These are phyloP conservation scores for Chrysanthemum seticuspe DNA, from an alignment of 129 eudicot genomes.

Conservation along the genomic window DNA sequence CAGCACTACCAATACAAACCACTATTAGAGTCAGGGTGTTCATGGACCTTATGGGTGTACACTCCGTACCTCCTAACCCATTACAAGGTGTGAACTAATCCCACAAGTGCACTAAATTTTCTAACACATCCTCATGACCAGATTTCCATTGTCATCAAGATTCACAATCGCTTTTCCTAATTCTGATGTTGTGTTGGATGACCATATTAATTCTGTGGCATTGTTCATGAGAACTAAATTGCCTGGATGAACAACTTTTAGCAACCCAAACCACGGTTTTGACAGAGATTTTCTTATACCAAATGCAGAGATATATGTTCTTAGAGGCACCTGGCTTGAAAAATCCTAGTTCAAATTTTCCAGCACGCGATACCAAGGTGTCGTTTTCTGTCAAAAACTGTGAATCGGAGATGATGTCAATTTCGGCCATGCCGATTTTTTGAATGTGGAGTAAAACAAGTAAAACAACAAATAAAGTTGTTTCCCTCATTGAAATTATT, in stretches of 20 bases:
- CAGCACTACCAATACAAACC: no score
- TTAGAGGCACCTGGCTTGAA: background rate
- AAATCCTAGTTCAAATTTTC: conserved; percentile 15
- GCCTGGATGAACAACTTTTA: conserved; percentile 11
- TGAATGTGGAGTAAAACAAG: background rate
- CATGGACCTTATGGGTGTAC: no score
- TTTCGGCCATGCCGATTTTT: background rate
- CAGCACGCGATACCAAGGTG: conserved; percentile 9
- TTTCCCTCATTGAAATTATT: background rate
- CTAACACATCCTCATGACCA: conserved; percentile 1
- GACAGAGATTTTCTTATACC: conserved; percentile 9
- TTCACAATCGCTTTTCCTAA: background rate
- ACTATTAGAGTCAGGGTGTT: no score
- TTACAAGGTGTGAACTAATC: no score
- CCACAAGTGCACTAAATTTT: no score
- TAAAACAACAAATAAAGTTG: background rate
- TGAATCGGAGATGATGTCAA: background rate
- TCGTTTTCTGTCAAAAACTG: background rate
- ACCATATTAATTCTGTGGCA: background rate
- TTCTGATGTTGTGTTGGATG: conserved; percentile 12
- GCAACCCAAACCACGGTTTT: conserved; percentile 16
- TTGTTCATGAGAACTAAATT: conserved; percentile 6
- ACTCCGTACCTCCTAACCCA: no score
- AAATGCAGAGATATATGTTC: conserved; percentile 10
- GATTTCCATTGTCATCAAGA: conserved; percentile 8